Base-by-base conservation (phyloP, 2,329 filamentous ascomycete species). In the Phaeosphaeria sp. region DNA sequence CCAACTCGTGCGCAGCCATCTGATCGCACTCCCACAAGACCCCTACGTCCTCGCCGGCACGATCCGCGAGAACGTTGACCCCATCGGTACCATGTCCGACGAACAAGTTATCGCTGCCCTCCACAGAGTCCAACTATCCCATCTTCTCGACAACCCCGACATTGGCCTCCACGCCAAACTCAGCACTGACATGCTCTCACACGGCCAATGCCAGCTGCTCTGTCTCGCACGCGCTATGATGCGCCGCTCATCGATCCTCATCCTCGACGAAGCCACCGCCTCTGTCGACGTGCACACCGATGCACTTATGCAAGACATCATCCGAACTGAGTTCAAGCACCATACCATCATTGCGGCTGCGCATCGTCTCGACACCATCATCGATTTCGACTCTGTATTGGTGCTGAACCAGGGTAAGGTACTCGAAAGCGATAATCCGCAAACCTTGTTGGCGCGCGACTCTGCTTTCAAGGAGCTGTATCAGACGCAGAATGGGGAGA, bases 141-240 rank as follows among this genome's bases (percentile, higher is more conserved):
- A 69, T 0, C 60, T 69, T 1, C 63, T 83, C 21, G 63, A 73
- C 7, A 44, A 50, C 47, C 18, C 57, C 41, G 50, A 48, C 46
- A 50, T 50, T 20, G 51, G 43, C 13, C 10, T 78, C 81, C 33
- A 51, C 18, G 27, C 36, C 42, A 39, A 43, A 46, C 11, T 44
- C 18, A 43, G 21, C 43, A 23, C 21, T 39, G 46, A 23, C 27
- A 58, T 25, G 43, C 39, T 20, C 6, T 96, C 92, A 0, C 88
- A 97, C 15, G 94, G 94, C 5, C 94, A 98, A 79, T 50, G 54
- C 9, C 85, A 88, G 65, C 78, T 85, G 2, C 75, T 88, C 41
- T 83, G 83, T 10, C 76, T 88, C 2, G 85, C 85, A 0, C 77
- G 85, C 10, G 71, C 71, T 17, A 72, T 88, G 13, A 79, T 88